phyloP scores from a whole-genome alignment of 2,329 filamentous ascomycete species.

The Scedosporium apiospermum region DNA sequence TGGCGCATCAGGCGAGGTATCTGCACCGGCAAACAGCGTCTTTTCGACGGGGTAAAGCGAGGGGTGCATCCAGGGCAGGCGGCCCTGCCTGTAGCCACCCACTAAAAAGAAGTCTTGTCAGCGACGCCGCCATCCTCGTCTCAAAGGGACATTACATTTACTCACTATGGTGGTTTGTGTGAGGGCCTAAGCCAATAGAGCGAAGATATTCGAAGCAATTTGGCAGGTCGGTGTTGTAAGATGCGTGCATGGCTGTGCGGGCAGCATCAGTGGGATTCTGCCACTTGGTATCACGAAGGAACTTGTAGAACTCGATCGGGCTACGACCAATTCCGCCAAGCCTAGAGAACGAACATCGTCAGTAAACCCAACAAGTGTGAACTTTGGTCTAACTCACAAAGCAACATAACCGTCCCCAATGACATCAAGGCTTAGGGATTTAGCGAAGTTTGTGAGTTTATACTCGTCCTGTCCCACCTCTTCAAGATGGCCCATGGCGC shows the following conservation, averaged over 20 bases:
- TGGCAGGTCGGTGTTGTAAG: constrained; percentile 20
- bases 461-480: constrained; percentile 26
- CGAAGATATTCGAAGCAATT: constrained; percentile 24
- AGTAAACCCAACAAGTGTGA: background rate
- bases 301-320: constrained; percentile 20
- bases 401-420: constrained; percentile 24
- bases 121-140: background rate
- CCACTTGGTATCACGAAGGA: constrained; percentile 17
- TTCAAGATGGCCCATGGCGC: constrained; percentile 27
- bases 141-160: background rate
- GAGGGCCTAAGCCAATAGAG: constrained; percentile 17
- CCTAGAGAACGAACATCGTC: background rate
- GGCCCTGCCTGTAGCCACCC: constrained; percentile 23
- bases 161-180: constrained; percentile 27
- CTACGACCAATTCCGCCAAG: constrained; percentile 1
- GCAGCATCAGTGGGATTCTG: constrained; percentile 18
- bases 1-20: constrained; percentile 15
- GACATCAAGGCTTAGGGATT: constrained; percentile 21
- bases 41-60: constrained; percentile 25
- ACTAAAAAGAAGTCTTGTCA: background rate
- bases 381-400: constrained; percentile 13
- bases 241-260: constrained; percentile 20
- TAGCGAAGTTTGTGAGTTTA: constrained; percentile 26
- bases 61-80: constrained; percentile 22
- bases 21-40: constrained; percentile 18